Percentiles rank a stretch among this genome's conserved stretches.
Conservation (phyloP, 2,329 filamentous ascomycete genomes). For the Botrytis fabae region DNA sequence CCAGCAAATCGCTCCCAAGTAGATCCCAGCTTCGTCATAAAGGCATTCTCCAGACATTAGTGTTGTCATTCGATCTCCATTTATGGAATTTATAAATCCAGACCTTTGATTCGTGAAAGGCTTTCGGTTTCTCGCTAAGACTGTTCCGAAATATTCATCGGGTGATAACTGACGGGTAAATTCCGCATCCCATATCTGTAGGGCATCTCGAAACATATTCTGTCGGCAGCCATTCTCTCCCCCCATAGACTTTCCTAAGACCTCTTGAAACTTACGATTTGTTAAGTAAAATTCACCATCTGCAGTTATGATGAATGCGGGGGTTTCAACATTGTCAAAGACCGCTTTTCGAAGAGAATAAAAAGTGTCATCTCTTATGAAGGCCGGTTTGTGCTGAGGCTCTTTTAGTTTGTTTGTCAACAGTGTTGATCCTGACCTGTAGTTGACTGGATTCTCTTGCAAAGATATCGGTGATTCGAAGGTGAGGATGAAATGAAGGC, state of each 20-base stretch:
- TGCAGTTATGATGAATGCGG: constrained; percentile 29
- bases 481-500: constrained; percentile 26
- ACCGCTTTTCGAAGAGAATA: constrained; percentile 29
- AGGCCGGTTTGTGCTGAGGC: neutral
- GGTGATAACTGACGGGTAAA: constrained; percentile 24
- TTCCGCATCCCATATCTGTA: constrained; percentile 32
- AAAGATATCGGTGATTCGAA: constrained; percentile 23
- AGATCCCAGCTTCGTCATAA: constrained; percentile 34
- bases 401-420: neutral
- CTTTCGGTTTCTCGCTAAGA: constrained; percentile 20
- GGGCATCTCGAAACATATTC: constrained; percentile 7
- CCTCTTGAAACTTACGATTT: constrained; percentile 28
- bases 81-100: constrained; percentile 29
- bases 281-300: constrained; percentile 31
- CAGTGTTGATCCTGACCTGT: neutral
- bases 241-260: constrained; percentile 30
- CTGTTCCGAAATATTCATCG: constrained; percentile 28
- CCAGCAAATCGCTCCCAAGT: constrained; percentile 34
- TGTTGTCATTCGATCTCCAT: constrained; percentile 26
- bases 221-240: constrained; percentile 26
- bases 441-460: neutral
- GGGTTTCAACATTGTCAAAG: constrained; percentile 29
- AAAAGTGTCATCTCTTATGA: constrained; percentile 9
- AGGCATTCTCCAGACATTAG: constrained; percentile 32
- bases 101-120: constrained; percentile 28